phyloP scores from a whole-genome alignment of 345 rosid genomes.

The Salix arbutifolia region DNA sequence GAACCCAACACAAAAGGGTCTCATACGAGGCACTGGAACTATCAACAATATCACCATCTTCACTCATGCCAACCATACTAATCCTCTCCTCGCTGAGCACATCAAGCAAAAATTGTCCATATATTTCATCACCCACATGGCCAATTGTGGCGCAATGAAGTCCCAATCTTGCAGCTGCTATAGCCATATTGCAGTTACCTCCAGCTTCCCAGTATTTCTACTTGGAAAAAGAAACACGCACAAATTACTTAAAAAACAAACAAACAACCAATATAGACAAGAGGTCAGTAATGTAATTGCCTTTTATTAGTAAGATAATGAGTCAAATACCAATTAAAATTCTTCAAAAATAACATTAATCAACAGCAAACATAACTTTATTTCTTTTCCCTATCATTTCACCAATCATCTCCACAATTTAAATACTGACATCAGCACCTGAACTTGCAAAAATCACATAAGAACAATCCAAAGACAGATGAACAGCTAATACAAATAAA shows the following conservation, averaged over 20 bases:
- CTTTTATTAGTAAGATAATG: not conserved
- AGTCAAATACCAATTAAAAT: not conserved
- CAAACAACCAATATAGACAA: not conserved
- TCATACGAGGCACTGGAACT: conserved; percentile 46
- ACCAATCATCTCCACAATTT: not conserved
- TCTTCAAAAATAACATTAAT: not conserved
- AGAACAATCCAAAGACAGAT: not conserved
- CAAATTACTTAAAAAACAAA: not conserved
- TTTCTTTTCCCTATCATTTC: no score
- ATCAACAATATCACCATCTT: conserved; percentile 32
- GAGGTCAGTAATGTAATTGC: not conserved
- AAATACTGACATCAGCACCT: not conserved
- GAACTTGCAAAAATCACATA: not conserved
- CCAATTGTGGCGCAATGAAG: conserved; percentile 75
- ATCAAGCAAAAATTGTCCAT: conserved; percentile 75
- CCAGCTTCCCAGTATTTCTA: conserved; percentile 87
- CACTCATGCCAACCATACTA: conserved; percentile 53
- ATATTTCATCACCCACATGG: conserved; percentile 76
- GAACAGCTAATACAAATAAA: not conserved
- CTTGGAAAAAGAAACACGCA: conserved; percentile 3
- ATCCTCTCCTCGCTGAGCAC: conserved; percentile 81
- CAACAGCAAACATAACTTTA: not conserved
- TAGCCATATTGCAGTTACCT: conserved; percentile 94
- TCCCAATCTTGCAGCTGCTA: conserved; percentile 94
- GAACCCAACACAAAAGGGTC: conserved; percentile 95